These are phyloP conservation scores for Halenospora varia DNA, from an alignment of 495 filamentous ascomycete genomes.

Conservation along the genomic window DNA sequence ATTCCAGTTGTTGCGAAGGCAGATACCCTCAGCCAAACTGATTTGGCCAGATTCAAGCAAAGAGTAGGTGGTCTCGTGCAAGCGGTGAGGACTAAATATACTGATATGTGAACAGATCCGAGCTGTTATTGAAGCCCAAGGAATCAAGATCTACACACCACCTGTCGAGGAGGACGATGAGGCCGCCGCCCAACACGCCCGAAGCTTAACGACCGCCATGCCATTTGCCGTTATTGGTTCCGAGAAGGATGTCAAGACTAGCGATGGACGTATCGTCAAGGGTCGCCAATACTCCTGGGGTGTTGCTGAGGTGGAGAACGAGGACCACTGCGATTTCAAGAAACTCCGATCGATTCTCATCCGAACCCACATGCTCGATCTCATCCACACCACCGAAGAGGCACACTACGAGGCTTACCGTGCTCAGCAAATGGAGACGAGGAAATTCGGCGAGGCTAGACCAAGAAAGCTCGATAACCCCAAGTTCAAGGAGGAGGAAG, in stretches of 20 bases:
- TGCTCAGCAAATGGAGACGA: slow-evolving; percentile 98
- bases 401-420: slow-evolving; percentile 98
- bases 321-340: slow-evolving; percentile 99
- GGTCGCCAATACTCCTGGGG: slow-evolving; percentile 99
- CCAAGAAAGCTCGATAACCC: slow-evolving; percentile 98
- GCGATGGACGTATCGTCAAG: slow-evolving; percentile 93
- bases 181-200: slow-evolving; percentile 87
- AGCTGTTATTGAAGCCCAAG: slow-evolving; percentile 93
- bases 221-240: slow-evolving; percentile 98
- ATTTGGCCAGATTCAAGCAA: slow-evolving; percentile 88
- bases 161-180: slow-evolving; percentile 98
- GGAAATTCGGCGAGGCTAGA: slow-evolving; percentile 96
- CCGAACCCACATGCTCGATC: slow-evolving; percentile 99
- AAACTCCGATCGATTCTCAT: slow-evolving; percentile 98
- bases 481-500: slow-evolving; percentile 99
- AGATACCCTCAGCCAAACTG: slow-evolving; percentile 89
- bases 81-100: background rate
- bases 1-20: slow-evolving; percentile 98
- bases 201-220: slow-evolving; percentile 92
- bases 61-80: slow-evolving; percentile 51
- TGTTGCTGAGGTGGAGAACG: slow-evolving; percentile 98
- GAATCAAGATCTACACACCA: slow-evolving; percentile 98
- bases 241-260: slow-evolving; percentile 97
- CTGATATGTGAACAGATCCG: slow-evolving; percentile 60
- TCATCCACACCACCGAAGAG: slow-evolving; percentile 99